Conservation (phyloP, 352 stramenopile genomes). For the Stephanocyclus meneghinianus region DNA sequence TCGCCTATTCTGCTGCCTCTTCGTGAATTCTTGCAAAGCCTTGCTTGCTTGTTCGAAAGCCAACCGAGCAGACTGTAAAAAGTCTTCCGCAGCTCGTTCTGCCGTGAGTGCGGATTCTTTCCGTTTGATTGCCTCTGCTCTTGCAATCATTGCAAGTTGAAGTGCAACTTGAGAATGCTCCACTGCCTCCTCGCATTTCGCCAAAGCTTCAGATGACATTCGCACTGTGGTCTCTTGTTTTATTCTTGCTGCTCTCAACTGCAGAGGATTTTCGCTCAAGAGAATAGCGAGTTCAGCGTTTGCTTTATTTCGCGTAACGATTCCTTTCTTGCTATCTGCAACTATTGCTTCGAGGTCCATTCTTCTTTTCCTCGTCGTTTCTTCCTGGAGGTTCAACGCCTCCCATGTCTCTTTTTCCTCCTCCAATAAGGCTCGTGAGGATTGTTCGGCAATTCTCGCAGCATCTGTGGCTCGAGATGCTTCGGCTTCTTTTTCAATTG, state of each 20-base stretch:
- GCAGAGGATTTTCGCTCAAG: conserved; percentile 47
- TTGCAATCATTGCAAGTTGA: conserved; percentile 13
- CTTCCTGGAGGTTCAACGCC: conserved; percentile 48
- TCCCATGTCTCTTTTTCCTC: conserved; percentile 33
- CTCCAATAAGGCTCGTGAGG: conserved; percentile 23
- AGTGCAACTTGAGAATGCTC: background rate
- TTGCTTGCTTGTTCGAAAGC: conserved; percentile 19
- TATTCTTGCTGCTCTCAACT: conserved; percentile 57
- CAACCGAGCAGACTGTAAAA: conserved; percentile 20
- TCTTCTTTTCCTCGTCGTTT: conserved; percentile 43
- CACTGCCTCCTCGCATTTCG: conserved; percentile 20
- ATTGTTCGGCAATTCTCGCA: conserved; percentile 18
- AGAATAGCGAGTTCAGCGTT: conserved; percentile 65
- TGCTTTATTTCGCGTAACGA: conserved; percentile 65
- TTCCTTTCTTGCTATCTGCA: conserved; percentile 49
- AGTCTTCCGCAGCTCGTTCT: conserved; percentile 19
- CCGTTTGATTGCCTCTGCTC: conserved; percentile 15
- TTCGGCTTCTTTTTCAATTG: conserved; percentile 9
- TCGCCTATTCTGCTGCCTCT: conserved; percentile 10
- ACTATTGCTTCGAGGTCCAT: conserved; percentile 32
- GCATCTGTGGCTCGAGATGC: conserved; percentile 3
- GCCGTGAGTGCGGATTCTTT: conserved; percentile 14
- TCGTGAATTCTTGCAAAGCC: conserved; percentile 38
- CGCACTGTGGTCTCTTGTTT: conserved; percentile 54
- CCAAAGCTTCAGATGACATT: conserved; percentile 38